These are phyloP conservation scores for Sugiyamaella paludigena DNA, from an alignment of 1,139 yeast species.

Conservation along the genomic window DNA sequence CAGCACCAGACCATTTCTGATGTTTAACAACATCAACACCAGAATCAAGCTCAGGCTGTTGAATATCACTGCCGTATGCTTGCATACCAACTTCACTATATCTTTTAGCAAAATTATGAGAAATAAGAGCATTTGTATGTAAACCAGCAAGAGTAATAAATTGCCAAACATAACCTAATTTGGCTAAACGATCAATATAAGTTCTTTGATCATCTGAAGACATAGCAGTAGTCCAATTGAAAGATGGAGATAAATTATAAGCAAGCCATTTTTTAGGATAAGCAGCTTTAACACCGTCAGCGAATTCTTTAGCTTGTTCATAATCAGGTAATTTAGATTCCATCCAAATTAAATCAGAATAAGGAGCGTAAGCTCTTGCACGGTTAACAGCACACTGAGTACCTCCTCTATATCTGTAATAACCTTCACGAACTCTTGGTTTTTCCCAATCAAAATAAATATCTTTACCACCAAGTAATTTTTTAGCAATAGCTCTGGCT, in stretches of 20 bases:
- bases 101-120: slow-evolving; percentile 77
- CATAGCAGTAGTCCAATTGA: slow-evolving; percentile 98
- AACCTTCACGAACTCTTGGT: slow-evolving; percentile 95
- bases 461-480: slow-evolving; percentile 70
- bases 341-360: slow-evolving; percentile 98
- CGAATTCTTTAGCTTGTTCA: slow-evolving; percentile 91
- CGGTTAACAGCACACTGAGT: slow-evolving; percentile 97
- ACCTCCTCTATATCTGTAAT: slow-evolving; percentile 95
- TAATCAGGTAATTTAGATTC: slow-evolving; percentile 95
- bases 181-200: slow-evolving; percentile 80
- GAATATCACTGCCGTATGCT: slow-evolving; percentile 87
- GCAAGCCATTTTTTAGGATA: slow-evolving; percentile 94
- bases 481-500: slow-evolving; percentile 74
- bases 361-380: slow-evolving; percentile 94
- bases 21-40: slow-evolving; percentile 97
- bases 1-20: slow-evolving; percentile 99
- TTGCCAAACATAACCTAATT: slow-evolving; percentile 96
- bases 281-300: slow-evolving; percentile 79
- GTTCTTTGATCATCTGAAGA: slow-evolving; percentile 82
- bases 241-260: slow-evolving; percentile 92
- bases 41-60: slow-evolving; percentile 80
- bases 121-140: slow-evolving; percentile 93
- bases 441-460: slow-evolving; percentile 94
- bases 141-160: slow-evolving; percentile 96
- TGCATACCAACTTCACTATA: slow-evolving; percentile 87